A percentile compares a stretch with the other conserved stretches of the same genome.
phyloP scores from a whole-genome alignment of 148 eudicot genomes.

The Chenopodium suecicum region DNA sequence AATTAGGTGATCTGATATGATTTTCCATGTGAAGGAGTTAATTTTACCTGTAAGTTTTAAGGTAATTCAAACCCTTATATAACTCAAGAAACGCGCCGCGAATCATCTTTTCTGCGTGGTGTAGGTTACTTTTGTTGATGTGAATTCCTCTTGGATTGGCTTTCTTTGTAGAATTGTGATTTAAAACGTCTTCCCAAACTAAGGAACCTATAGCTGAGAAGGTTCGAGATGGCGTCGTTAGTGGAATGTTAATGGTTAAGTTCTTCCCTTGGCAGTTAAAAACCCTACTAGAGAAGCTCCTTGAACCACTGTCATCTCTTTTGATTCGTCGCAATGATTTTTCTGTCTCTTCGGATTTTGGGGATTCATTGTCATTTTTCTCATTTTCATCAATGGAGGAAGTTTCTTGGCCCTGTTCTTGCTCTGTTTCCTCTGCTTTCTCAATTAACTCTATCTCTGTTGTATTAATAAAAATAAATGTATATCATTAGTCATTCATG shows the following conservation, averaged over 20 bases:
- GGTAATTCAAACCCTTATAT: conserved; percentile 83
- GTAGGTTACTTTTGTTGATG: conserved; percentile 69
- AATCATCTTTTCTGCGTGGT: conserved; percentile 93
- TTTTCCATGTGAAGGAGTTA: neutral
- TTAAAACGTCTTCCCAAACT: conserved; percentile 71
- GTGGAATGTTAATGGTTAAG: conserved; percentile 73
- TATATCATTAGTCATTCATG: too few relatives aligned
- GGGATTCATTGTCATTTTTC: conserved; percentile 36
- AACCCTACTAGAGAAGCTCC: conserved; percentile 42
- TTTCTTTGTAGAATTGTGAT: conserved; percentile 70
- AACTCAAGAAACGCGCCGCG: conserved; percentile 87
- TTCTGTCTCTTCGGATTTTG: conserved; percentile 46
- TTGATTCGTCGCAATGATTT: conserved; percentile 38
- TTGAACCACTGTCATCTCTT: conserved; percentile 51
- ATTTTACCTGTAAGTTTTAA: conserved; percentile 76
- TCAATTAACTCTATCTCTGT: conserved; percentile 54
- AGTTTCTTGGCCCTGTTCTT: conserved; percentile 44
- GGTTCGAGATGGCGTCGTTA: conserved; percentile 75
- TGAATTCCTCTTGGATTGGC: conserved; percentile 55
- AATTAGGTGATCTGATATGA: neutral
- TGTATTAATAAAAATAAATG: neutral
- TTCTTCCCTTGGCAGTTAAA: conserved; percentile 64
- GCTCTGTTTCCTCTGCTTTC: conserved; percentile 38
- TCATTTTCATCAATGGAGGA: conserved; percentile 35
- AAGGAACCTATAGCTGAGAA: conserved; percentile 76